A percentile compares a stretch with the other conserved stretches of the same genome.
phyloP scores from a whole-genome alignment of 2,329 filamentous ascomycete genomes.

The Stylonectria norvegica region DNA sequence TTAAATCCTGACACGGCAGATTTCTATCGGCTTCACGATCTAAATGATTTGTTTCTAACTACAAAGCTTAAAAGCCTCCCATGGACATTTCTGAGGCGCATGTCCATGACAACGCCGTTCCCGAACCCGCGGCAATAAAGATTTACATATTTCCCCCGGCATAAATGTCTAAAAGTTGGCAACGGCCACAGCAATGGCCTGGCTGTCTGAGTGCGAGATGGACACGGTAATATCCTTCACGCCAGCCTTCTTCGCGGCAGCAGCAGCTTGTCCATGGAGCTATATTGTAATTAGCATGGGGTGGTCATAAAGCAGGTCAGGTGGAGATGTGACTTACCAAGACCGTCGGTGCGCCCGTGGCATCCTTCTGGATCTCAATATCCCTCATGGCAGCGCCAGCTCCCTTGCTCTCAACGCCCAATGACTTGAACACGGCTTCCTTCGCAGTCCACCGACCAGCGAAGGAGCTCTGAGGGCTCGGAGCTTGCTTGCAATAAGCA shows the following conservation, averaged over 20 bases:
- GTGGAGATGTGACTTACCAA: conserved; percentile 64
- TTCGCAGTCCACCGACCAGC: conserved; percentile 96
- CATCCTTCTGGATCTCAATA: conserved; percentile 84
- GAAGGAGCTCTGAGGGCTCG: conserved; percentile 83
- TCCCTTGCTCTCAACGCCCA: conserved; percentile 82
- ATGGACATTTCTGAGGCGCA: conserved; percentile 24
- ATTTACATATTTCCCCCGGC: conserved; percentile 13
- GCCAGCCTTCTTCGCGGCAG: conserved; percentile 79
- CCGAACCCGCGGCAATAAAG: conserved; percentile 15
- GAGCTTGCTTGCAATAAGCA: conserved; percentile 76
- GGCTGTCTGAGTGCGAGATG: conserved; percentile 91
- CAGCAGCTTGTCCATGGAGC: conserved; percentile 82
- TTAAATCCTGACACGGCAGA: no score
- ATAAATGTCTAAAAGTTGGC: conserved; percentile 61
- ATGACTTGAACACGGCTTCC: conserved; percentile 96
- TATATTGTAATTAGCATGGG: conserved; percentile 42
- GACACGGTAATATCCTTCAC: conserved; percentile 88
- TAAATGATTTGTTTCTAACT: conserved; percentile 16
- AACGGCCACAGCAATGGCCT: conserved; percentile 92
- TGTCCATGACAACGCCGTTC: conserved; percentile 26
- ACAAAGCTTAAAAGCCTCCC: conserved; percentile 9
- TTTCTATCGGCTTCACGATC: no score
- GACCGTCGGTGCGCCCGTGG: conserved; percentile 79
- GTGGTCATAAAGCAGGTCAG: not conserved
- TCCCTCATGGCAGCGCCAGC: conserved; percentile 88